A percentile compares a stretch with the other conserved stretches of the same genome.
Conservation (phyloP, 306 rosid genomes). For the Vigna trinervia region DNA sequence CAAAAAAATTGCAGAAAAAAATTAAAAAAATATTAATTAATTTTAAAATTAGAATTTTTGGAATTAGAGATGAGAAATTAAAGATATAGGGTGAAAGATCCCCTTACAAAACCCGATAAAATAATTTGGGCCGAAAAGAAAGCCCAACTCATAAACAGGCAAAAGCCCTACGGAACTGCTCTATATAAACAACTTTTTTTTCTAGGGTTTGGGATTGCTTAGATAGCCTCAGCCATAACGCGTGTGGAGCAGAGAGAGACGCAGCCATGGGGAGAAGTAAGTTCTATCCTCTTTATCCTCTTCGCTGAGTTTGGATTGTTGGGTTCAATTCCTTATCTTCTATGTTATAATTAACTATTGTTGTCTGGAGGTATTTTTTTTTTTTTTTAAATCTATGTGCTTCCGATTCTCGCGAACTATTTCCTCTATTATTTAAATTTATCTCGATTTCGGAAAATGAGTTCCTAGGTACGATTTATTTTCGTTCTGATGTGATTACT, state of each 20-base stretch:
- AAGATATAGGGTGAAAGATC: too few relatives aligned
- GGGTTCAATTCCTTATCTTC: neutral
- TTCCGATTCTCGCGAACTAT: too few relatives aligned
- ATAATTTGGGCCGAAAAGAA: slow-evolving; percentile 7
- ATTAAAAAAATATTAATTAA: too few relatives aligned
- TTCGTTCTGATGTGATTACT: neutral
- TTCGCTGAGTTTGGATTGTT: neutral
- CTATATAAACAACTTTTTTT: neutral
- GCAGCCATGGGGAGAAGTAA: slow-evolving; percentile 66
- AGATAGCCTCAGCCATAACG: neutral
- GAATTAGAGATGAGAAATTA: too few relatives aligned
- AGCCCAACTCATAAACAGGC: neutral
- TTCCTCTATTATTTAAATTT: neutral
- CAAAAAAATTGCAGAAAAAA: too few relatives aligned
- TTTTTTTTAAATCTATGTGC: too few relatives aligned
- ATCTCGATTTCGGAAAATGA: neutral
- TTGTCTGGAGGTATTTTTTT: too few relatives aligned
- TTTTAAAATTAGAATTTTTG: too few relatives aligned
- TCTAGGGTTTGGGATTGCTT: neutral
- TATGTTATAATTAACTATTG: too few relatives aligned
- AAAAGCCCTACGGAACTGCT: neutral
- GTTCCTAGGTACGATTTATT: neutral
- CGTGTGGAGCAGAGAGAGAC: neutral
- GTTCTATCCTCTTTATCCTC: neutral
- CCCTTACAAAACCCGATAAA: neutral